Percentiles rank a stretch among this genome's conserved stretches.
These are phyloP conservation scores for Aspergillus fumigatus DNA, from an alignment of 2,329 filamentous ascomycete genomes.

Conservation along the genomic window DNA sequence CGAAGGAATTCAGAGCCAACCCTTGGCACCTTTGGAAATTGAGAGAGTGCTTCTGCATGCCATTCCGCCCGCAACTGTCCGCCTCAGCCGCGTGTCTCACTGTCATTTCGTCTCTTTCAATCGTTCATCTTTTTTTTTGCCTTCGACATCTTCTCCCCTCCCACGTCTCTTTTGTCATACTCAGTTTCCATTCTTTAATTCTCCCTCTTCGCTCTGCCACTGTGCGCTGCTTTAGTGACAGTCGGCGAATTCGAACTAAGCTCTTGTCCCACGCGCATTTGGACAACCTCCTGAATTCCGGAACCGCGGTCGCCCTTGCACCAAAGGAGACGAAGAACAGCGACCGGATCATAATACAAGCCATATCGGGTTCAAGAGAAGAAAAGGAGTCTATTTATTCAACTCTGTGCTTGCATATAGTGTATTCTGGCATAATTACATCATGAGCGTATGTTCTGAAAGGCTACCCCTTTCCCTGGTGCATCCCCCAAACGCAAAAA, in stretches of 20 bases:
- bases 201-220: constrained; percentile 1
- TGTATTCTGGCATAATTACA: background rate
- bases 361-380: background rate
- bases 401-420: background rate
- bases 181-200: constrained; percentile 2
- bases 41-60: background rate
- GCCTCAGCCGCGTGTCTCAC: background rate
- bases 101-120: background rate
- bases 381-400: background rate
- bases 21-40: background rate
- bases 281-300: background rate
- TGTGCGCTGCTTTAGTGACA: background rate
- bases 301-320: background rate
- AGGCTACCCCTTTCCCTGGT: background rate
- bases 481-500: background rate
- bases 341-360: background rate
- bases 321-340: background rate
- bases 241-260: background rate
- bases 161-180: constrained; percentile 8
- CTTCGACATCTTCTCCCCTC: background rate
- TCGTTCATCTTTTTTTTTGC: background rate
- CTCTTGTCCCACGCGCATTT: background rate
- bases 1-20: background rate
- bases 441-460: background rate
- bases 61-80: background rate